Evolutionary conservation across 441 rosid genomes (phyloP).

Genomic region (Melastoma candidum): DNA sequence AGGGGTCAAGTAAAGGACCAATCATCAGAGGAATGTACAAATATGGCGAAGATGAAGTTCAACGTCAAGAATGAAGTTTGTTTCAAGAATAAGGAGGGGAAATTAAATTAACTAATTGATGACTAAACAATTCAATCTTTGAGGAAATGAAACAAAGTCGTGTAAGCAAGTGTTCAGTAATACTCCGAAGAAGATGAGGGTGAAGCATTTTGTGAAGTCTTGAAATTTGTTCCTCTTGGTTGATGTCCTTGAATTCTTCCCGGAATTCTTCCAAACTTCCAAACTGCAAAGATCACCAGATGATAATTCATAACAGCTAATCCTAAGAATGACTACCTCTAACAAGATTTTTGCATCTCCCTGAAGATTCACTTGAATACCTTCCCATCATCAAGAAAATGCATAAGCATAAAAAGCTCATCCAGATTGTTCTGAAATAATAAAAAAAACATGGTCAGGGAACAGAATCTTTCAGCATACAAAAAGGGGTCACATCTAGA

Average conservation of each 20-base stretch:
- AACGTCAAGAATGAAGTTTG: too few relatives aligned
- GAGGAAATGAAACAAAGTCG: background rate
- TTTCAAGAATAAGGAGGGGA: too few relatives aligned
- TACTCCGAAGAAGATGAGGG: conserved; percentile 95
- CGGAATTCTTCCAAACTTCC: conserved; percentile 97
- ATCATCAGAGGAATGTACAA: too few relatives aligned
- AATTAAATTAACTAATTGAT: too few relatives aligned
- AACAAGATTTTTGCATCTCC: background rate
- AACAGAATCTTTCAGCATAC: conserved; percentile 10
- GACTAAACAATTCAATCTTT: background rate
- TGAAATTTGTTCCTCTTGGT: conserved; percentile 95
- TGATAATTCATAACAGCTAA: background rate
- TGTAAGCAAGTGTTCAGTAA: conserved; percentile 6
- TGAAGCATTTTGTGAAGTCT: conserved; percentile 97
- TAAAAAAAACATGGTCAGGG: conserved; percentile 21
- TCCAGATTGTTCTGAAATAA: conserved; percentile 91
- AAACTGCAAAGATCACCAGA: conserved; percentile 47
- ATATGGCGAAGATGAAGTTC: too few relatives aligned
- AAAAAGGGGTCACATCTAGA: background rate
- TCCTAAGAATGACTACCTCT: too few relatives aligned
- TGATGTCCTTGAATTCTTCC: conserved; percentile 94
- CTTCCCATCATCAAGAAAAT: conserved; percentile 99
- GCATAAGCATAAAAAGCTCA: conserved; percentile 99
- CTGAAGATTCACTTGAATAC: conserved; percentile 30
- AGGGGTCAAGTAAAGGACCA: too few relatives aligned